These are phyloP conservation scores for Termitomyces sp. DNA, from an alignment of 768 basidiomycete genomes.

Conservation along the genomic window DNA sequence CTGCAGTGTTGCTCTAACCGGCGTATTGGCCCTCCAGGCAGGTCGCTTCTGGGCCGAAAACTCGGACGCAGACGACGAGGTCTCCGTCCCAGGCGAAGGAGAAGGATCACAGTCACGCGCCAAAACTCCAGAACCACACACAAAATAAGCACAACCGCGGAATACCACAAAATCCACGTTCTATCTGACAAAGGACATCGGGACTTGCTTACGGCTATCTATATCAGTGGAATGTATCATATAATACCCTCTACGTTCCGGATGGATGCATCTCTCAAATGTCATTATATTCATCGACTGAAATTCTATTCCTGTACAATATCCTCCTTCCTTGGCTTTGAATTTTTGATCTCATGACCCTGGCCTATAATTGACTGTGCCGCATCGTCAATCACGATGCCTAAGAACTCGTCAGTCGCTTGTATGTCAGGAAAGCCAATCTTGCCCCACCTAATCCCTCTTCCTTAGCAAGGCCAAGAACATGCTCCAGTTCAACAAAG, in stretches of 20 bases:
- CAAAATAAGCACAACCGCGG: slow-evolving; percentile 9
- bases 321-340: slow-evolving; percentile 90
- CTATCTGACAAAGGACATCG: neutral
- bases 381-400: slow-evolving; percentile 82
- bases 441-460: slow-evolving; percentile 68
- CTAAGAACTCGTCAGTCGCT: slow-evolving; percentile 29
- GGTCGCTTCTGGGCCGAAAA: slow-evolving; percentile 84
- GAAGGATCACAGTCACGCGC: slow-evolving; percentile 27
- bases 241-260: slow-evolving; percentile 18
- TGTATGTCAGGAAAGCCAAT: neutral
- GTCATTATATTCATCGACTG: slow-evolving; percentile 7
- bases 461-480: slow-evolving; percentile 83
- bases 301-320: slow-evolving; percentile 71
- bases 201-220: slow-evolving; percentile 12
- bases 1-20: slow-evolving; percentile 84
- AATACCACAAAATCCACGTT: neutral
- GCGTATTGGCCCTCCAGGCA: slow-evolving; percentile 81
- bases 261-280: slow-evolving; percentile 11
- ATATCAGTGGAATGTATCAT: slow-evolving; percentile 20
- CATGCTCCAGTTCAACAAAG: slow-evolving; percentile 93
- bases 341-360: slow-evolving; percentile 77
- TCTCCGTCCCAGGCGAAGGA: slow-evolving; percentile 23
- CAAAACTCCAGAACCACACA: slow-evolving; percentile 29
- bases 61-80: slow-evolving; percentile 59
- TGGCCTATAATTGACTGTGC: slow-evolving; percentile 82